phyloP scores from a whole-genome alignment of 371 early-diverging fungal species.

The Mucor sp. region DNA sequence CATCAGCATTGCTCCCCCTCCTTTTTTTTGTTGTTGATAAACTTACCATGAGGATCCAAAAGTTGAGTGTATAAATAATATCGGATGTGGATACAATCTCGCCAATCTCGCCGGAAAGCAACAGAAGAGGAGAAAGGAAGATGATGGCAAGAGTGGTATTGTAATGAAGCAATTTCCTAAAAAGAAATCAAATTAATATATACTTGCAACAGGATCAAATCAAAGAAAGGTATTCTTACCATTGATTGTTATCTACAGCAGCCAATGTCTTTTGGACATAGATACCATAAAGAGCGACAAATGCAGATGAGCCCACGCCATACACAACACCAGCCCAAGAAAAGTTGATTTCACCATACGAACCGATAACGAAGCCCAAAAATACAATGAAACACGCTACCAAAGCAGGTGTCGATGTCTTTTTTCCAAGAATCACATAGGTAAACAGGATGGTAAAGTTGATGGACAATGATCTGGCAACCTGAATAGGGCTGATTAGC shows the following conservation, averaged over 20 bases:
- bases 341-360: slow-evolving; percentile 74
- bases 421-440: slow-evolving; percentile 61
- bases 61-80: slow-evolving; percentile 55
- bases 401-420: slow-evolving; percentile 59
- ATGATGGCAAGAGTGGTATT: slow-evolving; percentile 71
- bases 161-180: slow-evolving; percentile 69
- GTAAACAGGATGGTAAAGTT: slow-evolving; percentile 75
- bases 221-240: slow-evolving; percentile 33
- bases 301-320: slow-evolving; percentile 70
- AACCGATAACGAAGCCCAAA: slow-evolving; percentile 72
- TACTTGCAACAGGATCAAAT: slow-evolving; percentile 9
- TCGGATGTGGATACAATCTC: slow-evolving; percentile 47
- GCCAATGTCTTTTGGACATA: slow-evolving; percentile 73
- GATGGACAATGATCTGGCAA: slow-evolving; percentile 73
- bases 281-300: slow-evolving; percentile 77
- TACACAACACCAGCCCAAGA: slow-evolving; percentile 69
- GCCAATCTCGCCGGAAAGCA: slow-evolving; percentile 64
- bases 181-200: background rate
- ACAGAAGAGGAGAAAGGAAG: slow-evolving; percentile 59
- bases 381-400: slow-evolving; percentile 68
- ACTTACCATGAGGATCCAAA: slow-evolving; percentile 71
- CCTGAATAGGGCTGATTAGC: slow-evolving; percentile 28
- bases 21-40: background rate
- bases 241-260: slow-evolving; percentile 72
- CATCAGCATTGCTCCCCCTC: background rate